Percentiles rank a stretch among this genome's conserved stretches.
Evolutionary conservation across 768 basidiomycete species (phyloP).

Genomic region (Tremella mesenterica): DNA sequence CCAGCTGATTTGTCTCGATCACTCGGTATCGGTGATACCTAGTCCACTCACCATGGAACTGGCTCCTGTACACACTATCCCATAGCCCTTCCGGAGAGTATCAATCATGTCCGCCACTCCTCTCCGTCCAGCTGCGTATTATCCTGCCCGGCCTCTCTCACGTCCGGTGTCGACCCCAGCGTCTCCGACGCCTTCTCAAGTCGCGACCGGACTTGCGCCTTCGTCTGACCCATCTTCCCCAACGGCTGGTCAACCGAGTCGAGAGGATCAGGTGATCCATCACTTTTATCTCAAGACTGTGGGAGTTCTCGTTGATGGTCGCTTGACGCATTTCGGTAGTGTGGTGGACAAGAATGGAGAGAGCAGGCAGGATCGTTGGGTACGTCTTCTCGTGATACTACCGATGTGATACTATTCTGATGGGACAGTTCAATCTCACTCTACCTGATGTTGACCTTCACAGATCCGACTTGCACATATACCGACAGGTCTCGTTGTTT

Average conservation of each 20-base stretch:
- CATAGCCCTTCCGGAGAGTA: too few species aligned
- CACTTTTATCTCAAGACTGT: slow-evolving; percentile 42
- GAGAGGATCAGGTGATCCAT: slow-evolving; percentile 38
- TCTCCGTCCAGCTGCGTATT: too few species aligned
- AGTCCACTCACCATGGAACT: too few species aligned
- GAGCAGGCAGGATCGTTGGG: slow-evolving; percentile 42
- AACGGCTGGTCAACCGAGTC: slow-evolving; percentile 17
- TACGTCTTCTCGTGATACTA: slow-evolving; percentile 8
- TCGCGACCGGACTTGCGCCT: neutral
- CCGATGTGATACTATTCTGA: neutral
- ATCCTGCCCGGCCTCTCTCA: too few species aligned
- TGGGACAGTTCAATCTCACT: slow-evolving; percentile 35
- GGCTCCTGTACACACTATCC: too few species aligned
- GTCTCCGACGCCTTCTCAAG: neutral
- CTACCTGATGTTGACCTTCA: slow-evolving; percentile 38
- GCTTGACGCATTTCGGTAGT: slow-evolving; percentile 34
- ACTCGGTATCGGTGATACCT: too few species aligned
- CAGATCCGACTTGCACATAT: slow-evolving; percentile 33
- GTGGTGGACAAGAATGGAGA: slow-evolving; percentile 10
- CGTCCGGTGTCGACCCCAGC: neutral
- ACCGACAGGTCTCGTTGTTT: slow-evolving; percentile 27
- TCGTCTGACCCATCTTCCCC: slow-evolving; percentile 6
- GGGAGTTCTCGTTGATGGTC: slow-evolving; percentile 32
- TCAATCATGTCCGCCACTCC: too few species aligned
- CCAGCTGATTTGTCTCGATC: too few species aligned